Percentiles rank a stretch among this genome's conserved stretches.
phyloP scores from a whole-genome alignment of 805 yeast species.

The Cyberlindnera mycetangii region DNA sequence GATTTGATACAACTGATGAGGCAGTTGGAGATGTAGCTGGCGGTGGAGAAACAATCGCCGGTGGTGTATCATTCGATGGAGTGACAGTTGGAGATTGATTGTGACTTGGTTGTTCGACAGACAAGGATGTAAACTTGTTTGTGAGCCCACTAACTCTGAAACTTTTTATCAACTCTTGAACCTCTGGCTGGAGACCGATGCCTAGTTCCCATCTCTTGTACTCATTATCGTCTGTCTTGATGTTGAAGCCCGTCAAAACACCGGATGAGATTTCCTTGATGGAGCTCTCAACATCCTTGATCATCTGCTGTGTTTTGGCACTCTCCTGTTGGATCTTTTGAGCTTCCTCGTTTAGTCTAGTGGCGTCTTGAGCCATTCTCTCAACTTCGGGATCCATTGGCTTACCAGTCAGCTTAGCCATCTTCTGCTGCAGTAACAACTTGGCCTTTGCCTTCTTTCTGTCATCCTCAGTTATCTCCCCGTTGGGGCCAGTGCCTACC shows the following conservation, averaged over 20 bases:
- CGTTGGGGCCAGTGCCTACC: slow-evolving; percentile 83
- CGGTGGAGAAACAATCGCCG: slow-evolving; percentile 12
- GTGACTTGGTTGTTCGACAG: slow-evolving; percentile 6
- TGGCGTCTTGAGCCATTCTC: slow-evolving; percentile 34
- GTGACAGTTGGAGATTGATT: background rate
- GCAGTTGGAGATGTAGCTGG: slow-evolving; percentile 4
- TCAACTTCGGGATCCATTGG: slow-evolving; percentile 38
- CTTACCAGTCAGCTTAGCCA: slow-evolving; percentile 91
- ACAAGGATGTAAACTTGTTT: slow-evolving; percentile 17
- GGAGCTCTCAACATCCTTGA: slow-evolving; percentile 68
- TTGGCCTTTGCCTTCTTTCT: slow-evolving; percentile 74
- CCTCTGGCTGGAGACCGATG: slow-evolving; percentile 62
- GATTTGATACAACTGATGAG: slow-evolving; percentile 3
- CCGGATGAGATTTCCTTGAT: slow-evolving; percentile 57
- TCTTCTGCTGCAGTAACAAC: slow-evolving; percentile 73
- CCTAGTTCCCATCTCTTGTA: slow-evolving; percentile 79
- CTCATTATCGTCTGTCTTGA: slow-evolving; percentile 27
- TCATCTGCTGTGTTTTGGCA: slow-evolving; percentile 51
- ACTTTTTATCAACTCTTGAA: slow-evolving; percentile 23
- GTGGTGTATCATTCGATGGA: background rate
- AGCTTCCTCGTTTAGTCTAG: slow-evolving; percentile 46
- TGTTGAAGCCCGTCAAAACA: slow-evolving; percentile 31
- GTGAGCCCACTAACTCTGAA: slow-evolving; percentile 21
- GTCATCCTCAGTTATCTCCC: slow-evolving; percentile 80
- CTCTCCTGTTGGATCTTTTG: slow-evolving; percentile 51